A percentile compares a stretch with the other conserved stretches of the same genome.
phyloP scores from a whole-genome alignment of 768 basidiomycete species.

The Leccinum boreale region DNA sequence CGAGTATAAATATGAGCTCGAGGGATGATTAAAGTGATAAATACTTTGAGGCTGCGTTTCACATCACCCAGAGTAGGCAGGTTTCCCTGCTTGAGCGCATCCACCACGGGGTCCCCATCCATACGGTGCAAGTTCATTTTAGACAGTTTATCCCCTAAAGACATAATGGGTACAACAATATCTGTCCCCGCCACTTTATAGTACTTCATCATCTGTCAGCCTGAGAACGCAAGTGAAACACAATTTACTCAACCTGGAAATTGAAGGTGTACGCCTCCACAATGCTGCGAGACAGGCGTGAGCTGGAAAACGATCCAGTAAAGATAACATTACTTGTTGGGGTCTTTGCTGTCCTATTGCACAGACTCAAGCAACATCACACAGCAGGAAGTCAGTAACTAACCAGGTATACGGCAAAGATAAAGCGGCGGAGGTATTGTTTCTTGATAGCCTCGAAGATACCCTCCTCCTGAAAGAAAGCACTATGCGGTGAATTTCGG shows the following conservation, averaged over 20 bases:
- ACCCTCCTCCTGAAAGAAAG: constrained; percentile 62
- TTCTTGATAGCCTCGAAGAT: constrained; percentile 86
- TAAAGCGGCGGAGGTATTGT: constrained; percentile 80
- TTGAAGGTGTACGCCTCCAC: constrained; percentile 89
- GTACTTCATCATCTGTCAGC: constrained; percentile 49
- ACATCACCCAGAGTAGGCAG: constrained; percentile 77
- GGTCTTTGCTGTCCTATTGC: constrained; percentile 74
- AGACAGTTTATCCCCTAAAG: constrained; percentile 57
- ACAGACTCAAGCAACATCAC: not conserved
- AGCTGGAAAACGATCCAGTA: constrained; percentile 8
- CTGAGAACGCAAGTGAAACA: not conserved
- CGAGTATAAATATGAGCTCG: not conserved
- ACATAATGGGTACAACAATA: constrained; percentile 66
- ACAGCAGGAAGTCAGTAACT: constrained; percentile 16
- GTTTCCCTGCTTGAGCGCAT: constrained; percentile 57
- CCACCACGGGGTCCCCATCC: constrained; percentile 54
- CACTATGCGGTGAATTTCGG: constrained; percentile 10
- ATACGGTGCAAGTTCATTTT: constrained; percentile 44
- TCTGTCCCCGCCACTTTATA: constrained; percentile 60
- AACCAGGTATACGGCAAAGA: constrained; percentile 83
- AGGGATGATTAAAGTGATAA: not conserved
- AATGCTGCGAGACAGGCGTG: constrained; percentile 47
- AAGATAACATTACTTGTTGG: constrained; percentile 60
- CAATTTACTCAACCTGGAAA: constrained; percentile 50
- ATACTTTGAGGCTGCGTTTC: constrained; percentile 76